phyloP scores from a whole-genome alignment of 345 rosid species.

The Ricinus communis region DNA sequence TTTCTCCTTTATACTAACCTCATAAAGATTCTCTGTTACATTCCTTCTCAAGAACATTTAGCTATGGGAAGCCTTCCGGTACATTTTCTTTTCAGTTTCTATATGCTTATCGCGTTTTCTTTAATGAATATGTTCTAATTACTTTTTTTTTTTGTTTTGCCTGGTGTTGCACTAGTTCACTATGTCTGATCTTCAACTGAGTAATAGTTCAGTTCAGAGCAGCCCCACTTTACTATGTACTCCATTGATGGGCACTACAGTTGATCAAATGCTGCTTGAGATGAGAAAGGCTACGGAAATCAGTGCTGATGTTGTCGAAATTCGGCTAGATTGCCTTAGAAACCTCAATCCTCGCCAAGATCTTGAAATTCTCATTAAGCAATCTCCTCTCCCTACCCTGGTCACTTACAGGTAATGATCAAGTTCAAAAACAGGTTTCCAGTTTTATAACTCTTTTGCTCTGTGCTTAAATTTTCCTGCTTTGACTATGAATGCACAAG shows the following conservation, averaged over 20 bases:
- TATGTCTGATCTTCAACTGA: slow-evolving; percentile 8
- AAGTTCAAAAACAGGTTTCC: not conserved
- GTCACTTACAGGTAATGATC: slow-evolving; percentile 49
- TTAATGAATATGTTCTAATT: not conserved
- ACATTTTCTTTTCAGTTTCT: not conserved
- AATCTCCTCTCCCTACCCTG: slow-evolving; percentile 53
- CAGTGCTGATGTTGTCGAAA: slow-evolving; percentile 56
- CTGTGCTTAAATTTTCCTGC: too few relatives aligned
- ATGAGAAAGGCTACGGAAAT: slow-evolving; percentile 46
- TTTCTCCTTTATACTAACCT: not conserved
- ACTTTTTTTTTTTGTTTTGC: not conserved
- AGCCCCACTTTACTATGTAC: slow-evolving; percentile 30
- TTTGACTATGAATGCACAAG: too few relatives aligned
- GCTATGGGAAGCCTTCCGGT: slow-evolving; percentile 16
- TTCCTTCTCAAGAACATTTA: not conserved
- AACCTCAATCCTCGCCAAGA: slow-evolving; percentile 47
- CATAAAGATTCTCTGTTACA: not conserved
- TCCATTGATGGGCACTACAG: slow-evolving; percentile 56
- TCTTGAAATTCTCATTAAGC: slow-evolving; percentile 48
- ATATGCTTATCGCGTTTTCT: too few relatives aligned
- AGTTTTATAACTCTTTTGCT: too few relatives aligned
- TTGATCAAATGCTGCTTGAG: slow-evolving; percentile 45
- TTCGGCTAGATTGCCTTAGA: slow-evolving; percentile 54
- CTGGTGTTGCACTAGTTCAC: slow-evolving; percentile 1
- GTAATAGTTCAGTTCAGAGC: not conserved